Base-by-base conservation (phyloP, 257 asterid species). In the Lycium ferocissimum region DNA sequence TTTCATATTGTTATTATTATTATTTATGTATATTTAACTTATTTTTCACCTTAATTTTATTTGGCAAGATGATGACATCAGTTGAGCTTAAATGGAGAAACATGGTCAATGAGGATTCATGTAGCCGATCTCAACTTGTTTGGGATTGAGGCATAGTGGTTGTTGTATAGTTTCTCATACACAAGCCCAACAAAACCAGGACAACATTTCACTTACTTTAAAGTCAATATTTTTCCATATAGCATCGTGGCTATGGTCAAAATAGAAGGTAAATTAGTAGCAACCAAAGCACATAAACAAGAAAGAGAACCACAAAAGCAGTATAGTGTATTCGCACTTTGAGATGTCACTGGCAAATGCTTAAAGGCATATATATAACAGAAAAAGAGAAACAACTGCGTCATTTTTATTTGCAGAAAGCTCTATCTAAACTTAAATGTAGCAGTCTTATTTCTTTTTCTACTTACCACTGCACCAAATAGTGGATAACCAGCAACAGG, bases 161-260 rank as follows among this genome's bases (percentile, higher is more conserved):
- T 49, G 54, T 66, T 66, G 73, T 66, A 37, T 69, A 69, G 51
- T 37, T 69, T 69, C 76, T 69, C 76, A 69, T 37, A 69, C 18
- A 69, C 45, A 37, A 69, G 12, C 51, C 7, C 37, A 15, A 37
- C 26, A 13, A 69, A 69, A 7, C 26, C 12, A 37, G 49, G 20
- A 69, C 13, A 69, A 69, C 22, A 37, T 35, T 67, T 69, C 76
- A 37, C 26, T 67, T 37, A 37, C 20, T 26, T 69, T 69, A 38
- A 67, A 69, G 14, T 37, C 13, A 35, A 69, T 69, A 69, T 1
- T 37, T 69, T 69, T 37, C 76, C 20, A 69, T 6, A 37, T 69
- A 37, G 51, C 26, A 37, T 38, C 76, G 51, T 69, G 33, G 51
- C 49, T 1, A 37, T 3, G 0, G 51, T 14, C 76, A 67, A 69